Evolutionary conservation across 768 basidiomycete genomes (phyloP), one percentile per base, ranked within the genome.

Genomic region (Lanmaoa rubissima): DNA sequence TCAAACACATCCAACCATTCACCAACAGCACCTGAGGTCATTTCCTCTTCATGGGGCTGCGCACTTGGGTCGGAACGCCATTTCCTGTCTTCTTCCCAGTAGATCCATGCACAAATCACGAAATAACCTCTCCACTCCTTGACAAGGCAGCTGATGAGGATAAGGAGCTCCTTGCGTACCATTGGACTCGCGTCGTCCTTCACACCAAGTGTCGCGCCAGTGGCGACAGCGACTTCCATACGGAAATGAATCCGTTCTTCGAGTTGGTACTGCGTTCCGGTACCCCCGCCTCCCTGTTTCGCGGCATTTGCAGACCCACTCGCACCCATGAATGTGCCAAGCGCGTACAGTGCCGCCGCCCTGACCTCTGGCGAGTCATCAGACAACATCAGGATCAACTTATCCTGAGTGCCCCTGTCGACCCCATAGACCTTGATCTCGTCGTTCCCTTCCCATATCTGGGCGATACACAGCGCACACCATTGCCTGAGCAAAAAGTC

Each of bases 81-180:
- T 56, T 79, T 82, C 48, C 86, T 74, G 63, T 96, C 91, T 69
- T 95, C 92, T 67, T 97, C 94, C 86, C 92, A 92, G 69, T 97
- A 95, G 10, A 93, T 76, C 95, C 96, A 98, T 1, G 96, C 94
- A 59, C 96, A 97, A 39, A 94, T 85, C 47, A 96, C 92, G 64
- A 98, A 94, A 76, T 92, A 92, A 8, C 96, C 97, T 54, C 94
- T 78, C 92, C 95, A 98, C 70, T 98, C 96, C 70, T 94, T 90
- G 38, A 95, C 94, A 21, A 98, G 77, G 65, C 91, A 93, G 66
- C 92, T 94, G 54, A 98, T 85, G 39, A 98, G 80, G 39, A 98
- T 83, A 35, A 98, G 78, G 21, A 98, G 78, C 70, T 98, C 97
- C 74, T 97, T 97, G 56, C 96, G 79, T 12, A 95, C 96, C 87